Conservation (phyloP, 106 monocot species). For the Hemerocallis citrina region DNA sequence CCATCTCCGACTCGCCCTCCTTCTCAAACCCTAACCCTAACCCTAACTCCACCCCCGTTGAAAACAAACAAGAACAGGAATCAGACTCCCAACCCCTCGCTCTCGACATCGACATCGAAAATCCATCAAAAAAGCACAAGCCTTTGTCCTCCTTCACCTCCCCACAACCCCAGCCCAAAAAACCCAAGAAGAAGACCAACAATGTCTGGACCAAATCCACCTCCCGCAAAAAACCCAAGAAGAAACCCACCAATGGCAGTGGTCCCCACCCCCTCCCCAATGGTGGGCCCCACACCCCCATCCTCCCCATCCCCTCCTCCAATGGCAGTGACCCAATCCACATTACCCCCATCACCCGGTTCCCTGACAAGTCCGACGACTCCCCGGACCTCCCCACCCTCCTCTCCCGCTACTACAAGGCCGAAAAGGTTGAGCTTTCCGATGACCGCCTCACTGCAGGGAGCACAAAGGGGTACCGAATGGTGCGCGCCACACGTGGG, state of each 20-base stretch:
- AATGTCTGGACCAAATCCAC: slow-evolving; percentile 83
- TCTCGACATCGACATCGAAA: background rate
- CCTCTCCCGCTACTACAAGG: slow-evolving; percentile 80
- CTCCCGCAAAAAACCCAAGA: slow-evolving; percentile 89
- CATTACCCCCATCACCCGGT: slow-evolving; percentile 64
- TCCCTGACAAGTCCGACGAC: slow-evolving; percentile 71
- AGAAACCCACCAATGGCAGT: slow-evolving; percentile 73
- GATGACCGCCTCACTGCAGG: slow-evolving; percentile 79
- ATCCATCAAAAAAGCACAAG: slow-evolving; percentile 27
- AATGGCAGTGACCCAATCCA: slow-evolving; percentile 63
- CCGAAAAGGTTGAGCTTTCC: slow-evolving; percentile 82
- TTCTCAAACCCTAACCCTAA: background rate
- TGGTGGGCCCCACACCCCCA: slow-evolving; percentile 3
- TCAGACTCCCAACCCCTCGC: background rate
- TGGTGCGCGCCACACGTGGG: slow-evolving; percentile 90
- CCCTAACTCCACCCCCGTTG: too few species aligned
- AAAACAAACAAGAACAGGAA: too few species aligned
- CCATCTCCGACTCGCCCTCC: too few species aligned
- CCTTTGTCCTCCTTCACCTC: slow-evolving; percentile 22
- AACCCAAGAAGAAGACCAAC: slow-evolving; percentile 75
- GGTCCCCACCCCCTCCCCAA: too few species aligned
- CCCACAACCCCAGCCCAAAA: slow-evolving; percentile 1
- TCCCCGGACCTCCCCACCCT: slow-evolving; percentile 41
- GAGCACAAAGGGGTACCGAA: slow-evolving; percentile 87
- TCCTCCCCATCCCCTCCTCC: slow-evolving; percentile 7